These are phyloP conservation scores for Avena atlantica DNA, from an alignment of 176 grass and related monocot species.

Conservation along the genomic window DNA sequence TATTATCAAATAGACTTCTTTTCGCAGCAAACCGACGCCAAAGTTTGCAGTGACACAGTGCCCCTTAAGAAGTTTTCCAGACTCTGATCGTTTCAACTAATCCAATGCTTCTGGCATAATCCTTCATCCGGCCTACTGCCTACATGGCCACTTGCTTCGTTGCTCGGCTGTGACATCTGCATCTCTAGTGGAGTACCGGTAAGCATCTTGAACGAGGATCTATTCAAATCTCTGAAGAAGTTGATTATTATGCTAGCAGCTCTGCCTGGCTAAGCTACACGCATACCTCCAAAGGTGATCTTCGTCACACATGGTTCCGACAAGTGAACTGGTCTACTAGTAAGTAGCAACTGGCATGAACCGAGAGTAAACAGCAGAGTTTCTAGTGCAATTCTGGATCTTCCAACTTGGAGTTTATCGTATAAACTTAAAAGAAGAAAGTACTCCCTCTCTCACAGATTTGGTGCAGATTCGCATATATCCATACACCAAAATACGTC, in stretches of 20 bases:
- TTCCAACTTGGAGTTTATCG: neutral
- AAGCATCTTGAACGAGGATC: conserved; percentile 9
- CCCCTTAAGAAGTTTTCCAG: neutral
- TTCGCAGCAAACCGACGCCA: no score
- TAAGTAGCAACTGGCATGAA: neutral
- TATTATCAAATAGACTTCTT: no score
- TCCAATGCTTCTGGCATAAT: neutral
- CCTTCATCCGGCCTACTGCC: neutral
- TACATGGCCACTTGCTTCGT: conserved; percentile 32
- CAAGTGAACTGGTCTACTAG: conserved; percentile 12
- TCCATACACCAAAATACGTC: no score
- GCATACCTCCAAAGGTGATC: conserved; percentile 3
- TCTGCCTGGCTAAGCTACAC: neutral
- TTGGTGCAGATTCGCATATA: no score
- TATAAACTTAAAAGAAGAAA: no score
- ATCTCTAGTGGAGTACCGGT: neutral
- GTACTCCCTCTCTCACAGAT: no score
- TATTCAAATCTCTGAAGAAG: neutral
- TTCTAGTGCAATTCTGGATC: neutral
- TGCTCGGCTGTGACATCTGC: neutral
- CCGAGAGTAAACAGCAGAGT: neutral
- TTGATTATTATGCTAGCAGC: neutral
- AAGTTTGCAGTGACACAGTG: neutral
- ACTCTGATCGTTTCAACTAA: neutral
- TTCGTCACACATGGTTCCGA: conserved; percentile 1